These are phyloP conservation scores for Coelastrella sp. DNA, from an alignment of 139 green algal genomes.

Conservation along the genomic window DNA sequence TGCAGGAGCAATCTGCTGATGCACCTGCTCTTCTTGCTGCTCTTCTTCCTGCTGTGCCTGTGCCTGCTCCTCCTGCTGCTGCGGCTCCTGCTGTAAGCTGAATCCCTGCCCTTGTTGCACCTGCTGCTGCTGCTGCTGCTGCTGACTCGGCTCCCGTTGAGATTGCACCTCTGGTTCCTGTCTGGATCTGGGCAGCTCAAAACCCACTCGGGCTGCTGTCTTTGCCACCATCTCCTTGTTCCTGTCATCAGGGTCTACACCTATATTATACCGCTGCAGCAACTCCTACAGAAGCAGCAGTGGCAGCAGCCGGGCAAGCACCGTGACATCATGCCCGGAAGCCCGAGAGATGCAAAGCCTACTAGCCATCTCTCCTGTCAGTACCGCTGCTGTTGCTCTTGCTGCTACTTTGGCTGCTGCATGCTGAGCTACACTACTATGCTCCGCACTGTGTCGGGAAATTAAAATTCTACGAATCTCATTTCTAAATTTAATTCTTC, in stretches of 20 bases:
- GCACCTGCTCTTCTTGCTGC: background rate
- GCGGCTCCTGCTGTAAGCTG: background rate
- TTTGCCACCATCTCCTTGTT: conserved; percentile 66
- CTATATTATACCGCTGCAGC: conserved; percentile 64
- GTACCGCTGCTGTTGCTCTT: background rate
- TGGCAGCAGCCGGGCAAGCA: background rate
- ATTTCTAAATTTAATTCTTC: too few relatives aligned
- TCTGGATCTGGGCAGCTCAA: conserved; percentile 49
- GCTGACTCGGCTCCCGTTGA: conserved; percentile 18
- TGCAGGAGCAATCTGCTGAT: background rate
- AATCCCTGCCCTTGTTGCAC: background rate
- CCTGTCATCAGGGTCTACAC: conserved; percentile 61
- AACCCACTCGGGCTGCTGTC: conserved; percentile 64
- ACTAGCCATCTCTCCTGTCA: background rate
- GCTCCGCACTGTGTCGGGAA: too few relatives aligned
- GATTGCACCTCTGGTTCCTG: background rate
- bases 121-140: conserved; percentile 4
- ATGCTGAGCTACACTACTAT: too few relatives aligned
- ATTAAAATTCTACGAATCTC: too few relatives aligned
- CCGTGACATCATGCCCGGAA: background rate
- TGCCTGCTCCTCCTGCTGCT: background rate
- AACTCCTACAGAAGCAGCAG: conserved; percentile 45
- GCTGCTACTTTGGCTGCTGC: too few relatives aligned
- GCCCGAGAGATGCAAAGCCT: background rate
- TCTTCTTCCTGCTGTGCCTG: background rate